These are phyloP conservation scores for Noccaea caerulescens DNA, from an alignment of 345 rosid species.

Conservation along the genomic window DNA sequence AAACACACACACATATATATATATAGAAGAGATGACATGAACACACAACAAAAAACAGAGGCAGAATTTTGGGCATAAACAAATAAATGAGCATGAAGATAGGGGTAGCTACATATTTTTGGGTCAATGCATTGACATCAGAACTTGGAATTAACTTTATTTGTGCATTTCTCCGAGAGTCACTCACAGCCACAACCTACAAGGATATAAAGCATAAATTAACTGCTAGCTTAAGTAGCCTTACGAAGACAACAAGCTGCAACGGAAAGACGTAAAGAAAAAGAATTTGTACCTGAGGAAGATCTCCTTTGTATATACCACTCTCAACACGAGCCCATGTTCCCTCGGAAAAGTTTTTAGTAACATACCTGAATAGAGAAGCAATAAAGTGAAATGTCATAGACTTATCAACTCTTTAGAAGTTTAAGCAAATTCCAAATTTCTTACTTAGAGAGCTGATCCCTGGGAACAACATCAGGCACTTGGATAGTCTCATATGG, in stretches of 20 bases:
- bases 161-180: slow-evolving; percentile 63
- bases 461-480: too few species aligned
- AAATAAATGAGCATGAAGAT: slow-evolving; percentile 17
- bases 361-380: not conserved
- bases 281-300: slow-evolving; percentile 64
- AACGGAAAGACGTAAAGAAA: slow-evolving; percentile 21
- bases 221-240: slow-evolving; percentile 17
- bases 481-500: too few species aligned
- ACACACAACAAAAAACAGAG: slow-evolving; percentile 3
- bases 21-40: not conserved
- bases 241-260: slow-evolving; percentile 8
- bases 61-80: not conserved
- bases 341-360: slow-evolving; percentile 58
- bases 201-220: slow-evolving; percentile 37
- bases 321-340: slow-evolving; percentile 87
- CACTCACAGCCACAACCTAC: slow-evolving; percentile 82
- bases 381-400: too few species aligned
- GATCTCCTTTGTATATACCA: slow-evolving; percentile 96
- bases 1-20: too few species aligned
- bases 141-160: slow-evolving; percentile 93
- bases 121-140: slow-evolving; percentile 75
- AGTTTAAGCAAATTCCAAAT: too few species aligned
- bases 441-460: too few species aligned
- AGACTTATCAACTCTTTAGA: too few species aligned
- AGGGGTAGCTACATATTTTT: slow-evolving; percentile 63